phyloP scores from a whole-genome alignment of 768 basidiomycete species.

The Trametopsis cervina region DNA sequence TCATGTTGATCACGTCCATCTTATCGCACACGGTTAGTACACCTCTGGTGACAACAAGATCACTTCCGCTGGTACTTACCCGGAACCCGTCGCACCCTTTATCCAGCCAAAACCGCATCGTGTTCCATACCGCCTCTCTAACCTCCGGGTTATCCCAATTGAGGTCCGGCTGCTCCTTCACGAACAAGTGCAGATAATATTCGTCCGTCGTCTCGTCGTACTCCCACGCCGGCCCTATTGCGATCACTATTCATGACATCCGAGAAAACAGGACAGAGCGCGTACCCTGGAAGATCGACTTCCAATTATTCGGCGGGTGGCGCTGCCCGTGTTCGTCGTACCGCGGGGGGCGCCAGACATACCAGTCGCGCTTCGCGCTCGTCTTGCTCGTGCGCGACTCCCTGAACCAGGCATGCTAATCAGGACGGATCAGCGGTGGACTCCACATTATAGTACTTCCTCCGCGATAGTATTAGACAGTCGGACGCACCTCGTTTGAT shows the following conservation, averaged over 20 bases:
- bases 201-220: constrained; percentile 58
- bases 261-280: neutral
- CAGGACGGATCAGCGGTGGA: neutral
- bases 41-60: neutral
- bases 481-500: constrained; percentile 46
- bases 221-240: constrained; percentile 61
- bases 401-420: constrained; percentile 66
- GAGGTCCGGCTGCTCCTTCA: constrained; percentile 63
- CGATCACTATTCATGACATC: neutral
- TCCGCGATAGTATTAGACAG: neutral
- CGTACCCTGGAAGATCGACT: constrained; percentile 54
- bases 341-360: constrained; percentile 62
- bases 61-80: constrained; percentile 31
- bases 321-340: constrained; percentile 45
- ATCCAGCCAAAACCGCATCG: constrained; percentile 72
- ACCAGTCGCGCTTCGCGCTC: constrained; percentile 67
- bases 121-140: constrained; percentile 49
- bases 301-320: constrained; percentile 70
- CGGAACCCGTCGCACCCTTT: constrained; percentile 72
- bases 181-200: constrained; percentile 68
- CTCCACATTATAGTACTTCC: neutral
- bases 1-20: constrained; percentile 70
- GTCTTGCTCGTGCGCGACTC: constrained; percentile 45
- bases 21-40: too few relatives aligned
- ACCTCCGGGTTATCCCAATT: constrained; percentile 66